Evolutionary conservation across 805 yeast species (phyloP).

Genomic region (Starmerella bombi): DNA sequence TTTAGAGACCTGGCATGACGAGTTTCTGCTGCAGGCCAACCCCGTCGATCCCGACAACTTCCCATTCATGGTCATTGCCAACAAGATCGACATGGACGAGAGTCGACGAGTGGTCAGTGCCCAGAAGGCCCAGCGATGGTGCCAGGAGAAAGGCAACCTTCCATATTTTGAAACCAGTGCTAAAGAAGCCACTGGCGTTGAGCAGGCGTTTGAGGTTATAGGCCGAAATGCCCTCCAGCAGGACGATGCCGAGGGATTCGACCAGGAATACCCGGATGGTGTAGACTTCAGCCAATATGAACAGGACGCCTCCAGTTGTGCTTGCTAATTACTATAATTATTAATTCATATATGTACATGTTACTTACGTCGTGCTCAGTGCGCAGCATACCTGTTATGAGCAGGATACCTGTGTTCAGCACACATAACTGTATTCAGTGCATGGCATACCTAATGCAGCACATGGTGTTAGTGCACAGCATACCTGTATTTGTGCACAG

Average conservation of each 20-base stretch:
- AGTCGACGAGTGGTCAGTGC: constrained; percentile 59
- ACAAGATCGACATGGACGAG: constrained; percentile 90
- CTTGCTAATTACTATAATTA: constrained; percentile 36
- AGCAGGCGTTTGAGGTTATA: constrained; percentile 88
- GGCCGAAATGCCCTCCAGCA: constrained; percentile 93
- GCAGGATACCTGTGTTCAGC: not conserved
- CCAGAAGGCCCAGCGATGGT: constrained; percentile 48
- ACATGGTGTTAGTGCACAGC: no score
- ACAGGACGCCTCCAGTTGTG: constrained; percentile 62
- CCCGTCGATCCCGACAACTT: constrained; percentile 87
- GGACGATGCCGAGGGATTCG: constrained; percentile 80
- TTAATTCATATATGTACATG: not conserved
- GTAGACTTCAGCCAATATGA: constrained; percentile 80
- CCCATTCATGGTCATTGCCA: constrained; percentile 91
- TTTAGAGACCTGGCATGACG: constrained; percentile 86
- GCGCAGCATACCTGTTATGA: not conserved
- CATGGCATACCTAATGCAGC: no score
- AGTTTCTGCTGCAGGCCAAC: constrained; percentile 84
- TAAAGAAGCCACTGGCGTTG: constrained; percentile 89
- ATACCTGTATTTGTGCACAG: no score
- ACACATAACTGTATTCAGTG: no score
- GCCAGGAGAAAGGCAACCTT: constrained; percentile 56
- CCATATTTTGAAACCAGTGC: constrained; percentile 98
- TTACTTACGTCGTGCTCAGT: not conserved
- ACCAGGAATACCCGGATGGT: constrained; percentile 91